phyloP scores from a whole-genome alignment of 1,139 yeast species.

The Taphrina flavorubra region DNA sequence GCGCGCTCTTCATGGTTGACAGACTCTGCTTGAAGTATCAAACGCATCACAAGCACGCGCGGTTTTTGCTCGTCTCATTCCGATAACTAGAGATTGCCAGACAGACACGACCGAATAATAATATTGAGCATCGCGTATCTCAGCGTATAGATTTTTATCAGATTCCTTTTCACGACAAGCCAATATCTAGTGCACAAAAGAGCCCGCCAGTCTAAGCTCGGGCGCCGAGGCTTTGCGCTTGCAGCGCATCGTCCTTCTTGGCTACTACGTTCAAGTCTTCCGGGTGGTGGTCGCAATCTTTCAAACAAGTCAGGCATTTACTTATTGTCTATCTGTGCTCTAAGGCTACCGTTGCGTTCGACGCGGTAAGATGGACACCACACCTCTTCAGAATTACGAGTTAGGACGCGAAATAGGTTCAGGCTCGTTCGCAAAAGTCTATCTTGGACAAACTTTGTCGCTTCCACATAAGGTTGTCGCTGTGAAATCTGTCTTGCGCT shows the following conservation, averaged over 20 bases:
- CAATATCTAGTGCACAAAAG: too few species aligned
- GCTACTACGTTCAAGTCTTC: background rate
- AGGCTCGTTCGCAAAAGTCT: conserved; percentile 95
- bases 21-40: too few species aligned
- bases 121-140: background rate
- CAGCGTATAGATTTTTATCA: too few species aligned
- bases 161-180: too few species aligned
- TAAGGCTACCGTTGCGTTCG: too few species aligned
- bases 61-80: background rate
- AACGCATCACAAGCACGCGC: background rate
- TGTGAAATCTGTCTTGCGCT: conserved; percentile 81
- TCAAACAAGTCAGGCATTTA: too few species aligned
- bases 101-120: background rate
- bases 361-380: conserved; percentile 6
- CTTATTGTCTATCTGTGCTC: too few species aligned
- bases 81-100: background rate
- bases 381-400: conserved; percentile 56
- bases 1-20: too few species aligned
- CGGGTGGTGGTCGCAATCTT: too few species aligned
- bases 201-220: too few species aligned
- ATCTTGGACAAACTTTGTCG: conserved; percentile 61
- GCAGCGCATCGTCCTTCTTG: conserved; percentile 1
- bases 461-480: conserved; percentile 71
- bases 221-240: conserved; percentile 6
- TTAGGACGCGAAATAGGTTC: conserved; percentile 83